Percentiles rank a stretch among this genome's conserved stretches.
These are phyloP conservation scores for Cudoniella acicularis DNA, from an alignment of 495 filamentous ascomycete genomes.

Conservation along the genomic window DNA sequence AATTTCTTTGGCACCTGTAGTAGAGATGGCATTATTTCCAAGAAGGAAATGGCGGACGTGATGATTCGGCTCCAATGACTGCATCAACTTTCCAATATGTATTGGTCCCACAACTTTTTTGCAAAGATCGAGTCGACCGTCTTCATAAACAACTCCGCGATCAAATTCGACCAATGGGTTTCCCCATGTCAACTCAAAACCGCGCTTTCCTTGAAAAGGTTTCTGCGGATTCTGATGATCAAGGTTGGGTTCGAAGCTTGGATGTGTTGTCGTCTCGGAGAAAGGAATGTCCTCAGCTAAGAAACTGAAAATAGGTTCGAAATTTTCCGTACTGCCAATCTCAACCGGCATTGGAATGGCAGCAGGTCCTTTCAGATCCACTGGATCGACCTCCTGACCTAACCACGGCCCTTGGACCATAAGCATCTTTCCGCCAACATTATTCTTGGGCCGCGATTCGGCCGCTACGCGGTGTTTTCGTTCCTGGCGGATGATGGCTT, in stretches of 20 bases:
- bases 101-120: constrained; percentile 37
- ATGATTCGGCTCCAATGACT: constrained; percentile 29
- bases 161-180: background rate
- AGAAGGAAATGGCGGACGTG: constrained; percentile 39
- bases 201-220: background rate
- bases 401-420: constrained; percentile 10
- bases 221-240: background rate
- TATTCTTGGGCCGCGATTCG: background rate
- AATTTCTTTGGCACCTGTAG: constrained; percentile 33
- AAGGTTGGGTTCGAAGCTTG: background rate
- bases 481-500: constrained; percentile 4
- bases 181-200: background rate
- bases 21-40: constrained; percentile 42
- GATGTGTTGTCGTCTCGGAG: background rate
- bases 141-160: constrained; percentile 3
- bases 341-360: constrained; percentile 15
- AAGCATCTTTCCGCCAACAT: background rate
- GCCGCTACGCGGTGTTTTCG: background rate
- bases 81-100: constrained; percentile 33
- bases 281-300: constrained; percentile 1
- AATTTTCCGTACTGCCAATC: constrained; percentile 12
- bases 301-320: constrained; percentile 10
- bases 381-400: constrained; percentile 8
- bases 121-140: constrained; percentile 23
- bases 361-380: constrained; percentile 10